These are phyloP conservation scores for Fusarium mangiferae DNA, from an alignment of 2,329 filamentous ascomycete genomes.

Conservation along the genomic window DNA sequence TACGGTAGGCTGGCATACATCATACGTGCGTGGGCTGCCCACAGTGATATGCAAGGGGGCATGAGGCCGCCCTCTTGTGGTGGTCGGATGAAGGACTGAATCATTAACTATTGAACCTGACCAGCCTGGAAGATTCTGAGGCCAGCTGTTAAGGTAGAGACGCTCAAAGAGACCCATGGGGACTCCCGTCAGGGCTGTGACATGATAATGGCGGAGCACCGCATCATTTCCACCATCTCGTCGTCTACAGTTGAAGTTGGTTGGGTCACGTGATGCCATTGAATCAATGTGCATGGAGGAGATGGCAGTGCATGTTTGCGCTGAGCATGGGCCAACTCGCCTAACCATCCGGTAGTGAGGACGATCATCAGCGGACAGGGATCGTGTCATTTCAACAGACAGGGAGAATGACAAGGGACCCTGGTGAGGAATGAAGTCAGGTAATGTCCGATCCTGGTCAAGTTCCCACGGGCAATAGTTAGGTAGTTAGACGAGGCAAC, in stretches of 20 bases:
- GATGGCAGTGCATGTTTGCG: slow-evolving; percentile 5
- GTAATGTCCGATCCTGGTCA: slow-evolving; percentile 15
- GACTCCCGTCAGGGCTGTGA: neutral
- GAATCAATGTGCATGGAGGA: neutral
- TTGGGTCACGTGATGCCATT: slow-evolving; percentile 26
- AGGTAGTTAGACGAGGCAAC: neutral
- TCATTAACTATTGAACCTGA: neutral
- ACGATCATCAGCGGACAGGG: slow-evolving; percentile 16
- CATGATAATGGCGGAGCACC: neutral
- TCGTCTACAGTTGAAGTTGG: neutral
- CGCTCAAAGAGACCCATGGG: neutral
- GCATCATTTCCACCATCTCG: slow-evolving; percentile 6
- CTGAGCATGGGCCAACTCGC: slow-evolving; percentile 14
- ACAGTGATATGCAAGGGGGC: slow-evolving; percentile 27
- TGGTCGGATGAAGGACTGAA: neutral
- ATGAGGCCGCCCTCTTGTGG: neutral
- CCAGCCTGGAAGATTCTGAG: neutral
- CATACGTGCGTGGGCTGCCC: neutral
- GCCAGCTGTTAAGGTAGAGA: neutral
- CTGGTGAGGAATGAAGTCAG: slow-evolving; percentile 2
- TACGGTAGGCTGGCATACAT: neutral
- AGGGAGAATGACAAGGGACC: slow-evolving; percentile 11
- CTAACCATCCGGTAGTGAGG: slow-evolving; percentile 27
- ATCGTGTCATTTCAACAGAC: slow-evolving; percentile 8
- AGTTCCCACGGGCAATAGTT: neutral